A percentile compares a stretch with the other conserved stretches of the same genome.
phyloP scores from a whole-genome alignment of 495 filamentous ascomycete genomes.

The Penicillium paradoxum region DNA sequence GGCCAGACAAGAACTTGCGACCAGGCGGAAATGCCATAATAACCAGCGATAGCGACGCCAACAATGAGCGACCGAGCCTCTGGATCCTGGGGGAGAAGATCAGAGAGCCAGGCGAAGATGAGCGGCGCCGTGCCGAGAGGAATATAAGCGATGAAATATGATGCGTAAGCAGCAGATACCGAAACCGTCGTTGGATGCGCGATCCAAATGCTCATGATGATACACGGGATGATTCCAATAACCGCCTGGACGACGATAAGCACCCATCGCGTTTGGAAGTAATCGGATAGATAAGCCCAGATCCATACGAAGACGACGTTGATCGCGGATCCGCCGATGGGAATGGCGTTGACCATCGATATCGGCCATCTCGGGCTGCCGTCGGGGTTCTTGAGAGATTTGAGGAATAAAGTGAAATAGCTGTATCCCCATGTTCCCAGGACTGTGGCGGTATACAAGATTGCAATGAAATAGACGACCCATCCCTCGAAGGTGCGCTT shows the following conservation, averaged over 20 bases:
- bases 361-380: slow-evolving; percentile 21
- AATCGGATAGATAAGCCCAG: slow-evolving; percentile 30
- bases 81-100: slow-evolving; percentile 31
- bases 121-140: slow-evolving; percentile 30
- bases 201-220: slow-evolving; percentile 32
- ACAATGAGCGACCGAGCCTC: slow-evolving; percentile 26
- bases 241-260: slow-evolving; percentile 24
- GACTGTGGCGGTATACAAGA: slow-evolving; percentile 27
- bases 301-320: slow-evolving; percentile 35
- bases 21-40: slow-evolving; percentile 32
- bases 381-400: slow-evolving; percentile 25
- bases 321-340: slow-evolving; percentile 30
- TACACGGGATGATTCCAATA: slow-evolving; percentile 29
- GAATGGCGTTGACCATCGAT: slow-evolving; percentile 28
- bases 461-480: slow-evolving; percentile 29
- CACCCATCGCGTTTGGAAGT: slow-evolving; percentile 23
- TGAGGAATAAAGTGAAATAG: slow-evolving; percentile 29
- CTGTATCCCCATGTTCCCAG: slow-evolving; percentile 31
- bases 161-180: slow-evolving; percentile 24
- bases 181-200: slow-evolving; percentile 17
- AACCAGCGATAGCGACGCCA: slow-evolving; percentile 28
- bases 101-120: slow-evolving; percentile 30
- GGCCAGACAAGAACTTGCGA: slow-evolving; percentile 32
- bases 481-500: slow-evolving; percentile 28
- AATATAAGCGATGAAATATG: slow-evolving; percentile 26